Conservation (phyloP, 2,329 filamentous ascomycete species). For the Colletotrichum sp. region DNA sequence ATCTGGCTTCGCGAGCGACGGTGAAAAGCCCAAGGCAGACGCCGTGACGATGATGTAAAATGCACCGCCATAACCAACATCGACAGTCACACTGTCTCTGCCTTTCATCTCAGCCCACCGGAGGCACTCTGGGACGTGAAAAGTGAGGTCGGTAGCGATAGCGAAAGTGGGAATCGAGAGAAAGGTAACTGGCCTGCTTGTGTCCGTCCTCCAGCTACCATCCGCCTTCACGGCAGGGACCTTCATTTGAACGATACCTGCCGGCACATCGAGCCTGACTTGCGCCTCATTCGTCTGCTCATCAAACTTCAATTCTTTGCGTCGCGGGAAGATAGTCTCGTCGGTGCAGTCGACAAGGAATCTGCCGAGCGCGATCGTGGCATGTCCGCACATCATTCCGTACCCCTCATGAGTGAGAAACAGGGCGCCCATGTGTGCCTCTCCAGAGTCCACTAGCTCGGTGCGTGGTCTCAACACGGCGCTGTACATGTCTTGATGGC, state of each 20-base stretch:
- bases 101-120: constrained; percentile 42
- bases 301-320: constrained; percentile 34
- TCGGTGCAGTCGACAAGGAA: constrained; percentile 47
- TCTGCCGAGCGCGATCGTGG: constrained; percentile 51
- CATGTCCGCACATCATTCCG: constrained; percentile 19
- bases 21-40: constrained; percentile 40
- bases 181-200: constrained; percentile 41
- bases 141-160: constrained; percentile 31
- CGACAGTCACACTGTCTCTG: constrained; percentile 29
- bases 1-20: constrained; percentile 30
- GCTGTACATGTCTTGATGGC: constrained; percentile 20
- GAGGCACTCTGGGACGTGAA: constrained; percentile 31
- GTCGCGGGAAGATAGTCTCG: constrained; percentile 38
- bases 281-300: constrained; percentile 23
- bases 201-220: constrained; percentile 35
- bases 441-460: neutral
- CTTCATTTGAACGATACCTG: constrained; percentile 43
- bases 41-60: constrained; percentile 45
- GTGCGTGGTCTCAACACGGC: constrained; percentile 9
- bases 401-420: constrained; percentile 20
- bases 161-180: constrained; percentile 46
- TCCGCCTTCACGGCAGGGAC: constrained; percentile 36
- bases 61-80: constrained; percentile 47
- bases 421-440: constrained; percentile 20
- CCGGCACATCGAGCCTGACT: constrained; percentile 47